phyloP scores from a whole-genome alignment of 495 filamentous ascomycete genomes.

The Penicillium steckii region DNA sequence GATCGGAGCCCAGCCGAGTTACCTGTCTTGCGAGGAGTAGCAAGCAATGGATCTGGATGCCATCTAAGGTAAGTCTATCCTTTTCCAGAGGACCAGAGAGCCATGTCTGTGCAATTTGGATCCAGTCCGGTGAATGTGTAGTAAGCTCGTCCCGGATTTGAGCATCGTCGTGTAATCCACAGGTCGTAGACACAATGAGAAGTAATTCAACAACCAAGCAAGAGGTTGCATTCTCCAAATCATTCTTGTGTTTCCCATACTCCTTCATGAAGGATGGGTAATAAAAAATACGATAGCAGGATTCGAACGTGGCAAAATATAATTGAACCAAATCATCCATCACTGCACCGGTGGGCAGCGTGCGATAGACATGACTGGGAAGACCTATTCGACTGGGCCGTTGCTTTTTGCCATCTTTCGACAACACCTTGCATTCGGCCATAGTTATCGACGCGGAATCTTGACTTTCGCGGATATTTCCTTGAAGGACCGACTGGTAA shows the following conservation, averaged over 20 bases:
- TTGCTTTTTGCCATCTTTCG: conserved; percentile 21
- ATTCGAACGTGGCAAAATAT: conserved; percentile 48
- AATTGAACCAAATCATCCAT: conserved; percentile 38
- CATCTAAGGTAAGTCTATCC: conserved; percentile 37
- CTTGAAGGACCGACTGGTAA: conserved; percentile 20
- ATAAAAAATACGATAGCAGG: conserved; percentile 48
- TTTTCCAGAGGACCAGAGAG: conserved; percentile 51
- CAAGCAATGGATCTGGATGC: conserved; percentile 51
- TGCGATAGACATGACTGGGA: conserved; percentile 16
- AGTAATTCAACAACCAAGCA: conserved; percentile 37
- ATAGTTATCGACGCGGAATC: conserved; percentile 3
- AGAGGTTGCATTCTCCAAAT: conserved; percentile 27
- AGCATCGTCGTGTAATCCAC: conserved; percentile 27
- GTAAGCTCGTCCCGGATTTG: conserved; percentile 25
- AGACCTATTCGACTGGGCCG: conserved; percentile 21
- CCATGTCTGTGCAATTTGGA: conserved; percentile 51
- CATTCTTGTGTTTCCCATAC: conserved; percentile 41
- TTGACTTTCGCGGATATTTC: background rate
- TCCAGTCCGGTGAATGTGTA: conserved; percentile 31
- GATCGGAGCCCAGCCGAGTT: conserved; percentile 43
- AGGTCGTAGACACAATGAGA: conserved; percentile 46
- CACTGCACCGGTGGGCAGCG: conserved; percentile 27
- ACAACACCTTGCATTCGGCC: conserved; percentile 26
- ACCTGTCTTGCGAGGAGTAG: conserved; percentile 49
- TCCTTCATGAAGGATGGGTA: conserved; percentile 42